These are phyloP conservation scores for Metschnikowia santaceciliae DNA, from an alignment of 805 yeast genomes.

Conservation along the genomic window DNA sequence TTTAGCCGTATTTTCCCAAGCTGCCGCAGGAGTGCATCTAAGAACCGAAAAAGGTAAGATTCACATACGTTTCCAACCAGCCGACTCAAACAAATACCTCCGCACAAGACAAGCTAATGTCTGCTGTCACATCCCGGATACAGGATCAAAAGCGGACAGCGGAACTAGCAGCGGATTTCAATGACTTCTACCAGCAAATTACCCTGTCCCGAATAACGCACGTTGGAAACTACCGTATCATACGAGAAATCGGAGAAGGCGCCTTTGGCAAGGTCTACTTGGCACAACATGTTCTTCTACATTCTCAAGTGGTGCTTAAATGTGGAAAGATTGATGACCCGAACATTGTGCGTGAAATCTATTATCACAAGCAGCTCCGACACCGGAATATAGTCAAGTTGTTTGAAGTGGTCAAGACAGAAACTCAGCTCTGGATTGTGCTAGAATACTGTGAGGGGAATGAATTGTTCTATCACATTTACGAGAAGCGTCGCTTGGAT, in stretches of 20 bases:
- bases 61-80: not conserved
- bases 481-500: conserved; percentile 48
- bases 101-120: conserved; percentile 10
- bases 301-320: conserved; percentile 74
- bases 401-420: conserved; percentile 83
- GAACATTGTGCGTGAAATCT: conserved; percentile 84
- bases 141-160: conserved; percentile 43
- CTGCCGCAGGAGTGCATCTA: conserved; percentile 3
- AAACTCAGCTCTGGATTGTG: conserved; percentile 77
- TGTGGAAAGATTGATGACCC: conserved; percentile 76
- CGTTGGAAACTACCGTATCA: conserved; percentile 77
- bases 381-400: conserved; percentile 82
- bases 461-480: conserved; percentile 66
- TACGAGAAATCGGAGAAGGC: conserved; percentile 82
- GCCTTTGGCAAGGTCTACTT: conserved; percentile 89
- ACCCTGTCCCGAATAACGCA: conserved; percentile 50
- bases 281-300: conserved; percentile 73
- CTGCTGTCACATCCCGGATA: conserved; percentile 11
- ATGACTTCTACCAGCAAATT: conserved; percentile 46
- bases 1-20: not conserved
- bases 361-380: conserved; percentile 77
- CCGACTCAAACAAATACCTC: not conserved
- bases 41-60: conserved; percentile 1
- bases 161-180: conserved; percentile 61
- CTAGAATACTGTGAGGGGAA: conserved; percentile 85